Evolutionary conservation across 2,329 filamentous ascomycete species (phyloP), one percentile per base, ranked within the genome.

Genomic region (Aspergillus amoenus): DNA sequence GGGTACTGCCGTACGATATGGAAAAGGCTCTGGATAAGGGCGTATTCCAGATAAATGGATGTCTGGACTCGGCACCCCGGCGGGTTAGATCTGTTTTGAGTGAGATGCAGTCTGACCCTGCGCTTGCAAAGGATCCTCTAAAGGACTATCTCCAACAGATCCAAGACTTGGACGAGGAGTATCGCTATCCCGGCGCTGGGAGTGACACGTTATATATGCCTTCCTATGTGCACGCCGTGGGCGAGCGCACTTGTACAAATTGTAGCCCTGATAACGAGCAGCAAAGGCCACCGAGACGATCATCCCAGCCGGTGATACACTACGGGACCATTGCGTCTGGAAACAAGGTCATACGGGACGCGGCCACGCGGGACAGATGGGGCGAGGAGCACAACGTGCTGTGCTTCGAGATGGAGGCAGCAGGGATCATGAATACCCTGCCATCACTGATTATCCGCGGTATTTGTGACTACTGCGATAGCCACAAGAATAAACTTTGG

Each of bases 1-100:
- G 54, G 1, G 54, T 56, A 1, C 3, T 56, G 5, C 54, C 37
- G 3, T 52, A 56, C 32, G 47, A 51, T 24, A 46, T 56, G 17
- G 17, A 18, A 15, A 45, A 56, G 12, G 30, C 8, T 17, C 18
- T 39, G 6, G 32, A 47, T 15, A 27, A 3, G 4, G 41, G 45
- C 5, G 41, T 13, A 5, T 52, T 34, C 2, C 13, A 27, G 3
- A 27, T 46, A 3, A 56, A 44, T 11, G 41, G 54, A 13, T 46
- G 7, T 2, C 47, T 52, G 2, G 15, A 17, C 12, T 40, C 45
- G 0, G 51, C 56, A 4, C 56, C 56, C 2, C 17, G 1, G 37
- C 22, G 17, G 1, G 12, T 13, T 22, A 22, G 17, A 55, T 58
- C n/a, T 2, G 24, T 27, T 3, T 8, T 27, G 2, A 52, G 32